Evolutionary conservation across 495 filamentous ascomycete genomes (phyloP), one percentile per base, ranked within the genome.

Genomic region (Xylaria bambusicola): DNA sequence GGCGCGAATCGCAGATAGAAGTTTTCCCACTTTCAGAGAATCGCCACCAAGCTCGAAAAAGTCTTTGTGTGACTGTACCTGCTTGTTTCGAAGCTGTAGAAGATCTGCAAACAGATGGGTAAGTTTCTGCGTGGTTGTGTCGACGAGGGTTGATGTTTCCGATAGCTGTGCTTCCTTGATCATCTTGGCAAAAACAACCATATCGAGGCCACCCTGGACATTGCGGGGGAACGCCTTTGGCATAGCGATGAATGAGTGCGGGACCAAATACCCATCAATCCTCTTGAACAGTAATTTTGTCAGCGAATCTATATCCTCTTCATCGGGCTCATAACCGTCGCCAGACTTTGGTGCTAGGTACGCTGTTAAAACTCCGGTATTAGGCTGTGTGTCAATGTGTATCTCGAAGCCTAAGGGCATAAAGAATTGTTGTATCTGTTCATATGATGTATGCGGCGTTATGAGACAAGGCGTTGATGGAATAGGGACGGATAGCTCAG

Each of bases 21-120:
- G 63, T 38, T 66, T 69, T 18, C 77, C 77, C 18, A 77, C 77
- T 15, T 60, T 65, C 7, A 80, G 63, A 56, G 77, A 79, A 36
- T 78, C 73, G 36, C 77, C 77, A 2, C 77, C 77, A 21, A 77
- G 68, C 7, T 71, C 66, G 62, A 80, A 79, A 48, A 80, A 80
- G 54, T 76, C 69, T 1, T 71, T 70, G 4, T 62, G 26, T 1
- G 46, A 36, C 13, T 58, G 57, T 24, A 77, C 63, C 17, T 74
- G 70, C 3, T 63, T 49, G 9, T 60, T 27, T 0, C 61, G 42
- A 52, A 71, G 60, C 42, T 54, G 38, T 44, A 75, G 55, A 56
- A 71, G 63, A 6, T 59, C 45, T 7, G 66, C 70, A 36, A 80
- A 75, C 1, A 69, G 60, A 23, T 63, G 56, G 9, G 66, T 70